A percentile compares a stretch with the other conserved stretches of the same genome.
phyloP scores from a whole-genome alignment of 148 eudicot species.

The Suaeda aralocaspica region DNA sequence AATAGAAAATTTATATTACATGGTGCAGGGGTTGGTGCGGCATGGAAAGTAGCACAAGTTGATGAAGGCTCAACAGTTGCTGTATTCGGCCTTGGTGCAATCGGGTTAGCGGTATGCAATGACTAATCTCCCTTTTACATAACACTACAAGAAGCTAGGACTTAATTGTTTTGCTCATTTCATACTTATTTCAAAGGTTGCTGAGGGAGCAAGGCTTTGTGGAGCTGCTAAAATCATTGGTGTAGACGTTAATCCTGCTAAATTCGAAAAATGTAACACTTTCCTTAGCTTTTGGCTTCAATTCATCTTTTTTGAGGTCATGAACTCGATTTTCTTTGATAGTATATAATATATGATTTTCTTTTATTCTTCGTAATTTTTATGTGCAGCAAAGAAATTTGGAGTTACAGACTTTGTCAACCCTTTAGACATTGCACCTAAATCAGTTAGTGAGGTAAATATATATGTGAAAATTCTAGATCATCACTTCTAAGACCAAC shows the following conservation, averaged over 20 bases:
- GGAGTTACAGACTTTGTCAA: constrained; percentile 85
- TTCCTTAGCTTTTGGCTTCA: neutral
- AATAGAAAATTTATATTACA: too few species aligned
- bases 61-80: constrained; percentile 84
- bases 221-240: constrained; percentile 91
- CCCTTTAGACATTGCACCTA: constrained; percentile 36
- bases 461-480: too few species aligned
- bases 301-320: neutral
- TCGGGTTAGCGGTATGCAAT: constrained; percentile 73
- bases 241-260: constrained; percentile 73
- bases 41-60: constrained; percentile 74
- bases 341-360: neutral
- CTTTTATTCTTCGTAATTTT: neutral
- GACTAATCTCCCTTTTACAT: neutral
- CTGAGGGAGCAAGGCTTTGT: constrained; percentile 84
- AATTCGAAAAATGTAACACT: constrained; percentile 52
- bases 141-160: neutral
- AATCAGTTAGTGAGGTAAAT: constrained; percentile 74
- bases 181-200: constrained; percentile 46
- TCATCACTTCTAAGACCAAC: too few species aligned
- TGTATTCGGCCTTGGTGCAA: constrained; percentile 82
- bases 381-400: constrained; percentile 54
- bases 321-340: neutral
- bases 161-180: neutral
- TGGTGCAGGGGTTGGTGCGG: constrained; percentile 85